Conservation (phyloP, 495 filamentous ascomycete genomes). For the Aspergillus cristatus region DNA sequence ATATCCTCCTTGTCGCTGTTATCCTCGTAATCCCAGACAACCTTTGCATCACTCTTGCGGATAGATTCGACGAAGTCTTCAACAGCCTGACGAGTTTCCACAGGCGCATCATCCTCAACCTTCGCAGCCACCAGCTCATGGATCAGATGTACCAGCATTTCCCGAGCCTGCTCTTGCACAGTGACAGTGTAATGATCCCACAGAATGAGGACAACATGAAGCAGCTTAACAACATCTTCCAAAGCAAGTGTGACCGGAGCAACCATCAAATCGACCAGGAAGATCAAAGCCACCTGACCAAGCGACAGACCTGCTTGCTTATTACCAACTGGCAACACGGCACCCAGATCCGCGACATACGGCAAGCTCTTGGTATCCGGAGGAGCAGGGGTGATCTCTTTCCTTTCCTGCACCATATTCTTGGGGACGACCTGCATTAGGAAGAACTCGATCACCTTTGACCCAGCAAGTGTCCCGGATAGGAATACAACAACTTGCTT, state of each 20-base stretch:
- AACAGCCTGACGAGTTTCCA: conserved; percentile 59
- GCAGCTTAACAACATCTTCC: conserved; percentile 70
- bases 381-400: conserved; percentile 60
- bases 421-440: conserved; percentile 81
- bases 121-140: conserved; percentile 92
- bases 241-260: conserved; percentile 69
- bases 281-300: conserved; percentile 85
- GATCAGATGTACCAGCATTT: conserved; percentile 96
- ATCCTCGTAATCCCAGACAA: conserved; percentile 92
- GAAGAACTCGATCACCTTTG: conserved; percentile 90
- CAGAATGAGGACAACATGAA: conserved; percentile 86
- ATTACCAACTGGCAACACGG: conserved; percentile 73
- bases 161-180: conserved; percentile 90
- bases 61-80: conserved; percentile 89
- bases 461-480: conserved; percentile 80
- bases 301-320: conserved; percentile 87
- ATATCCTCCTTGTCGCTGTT: conserved; percentile 63
- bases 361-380: conserved; percentile 67
- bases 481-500: conserved; percentile 97
- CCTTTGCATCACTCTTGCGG: conserved; percentile 70
- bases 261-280: conserved; percentile 93
- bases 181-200: conserved; percentile 97
- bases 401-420: conserved; percentile 82
- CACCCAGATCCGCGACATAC: conserved; percentile 77
- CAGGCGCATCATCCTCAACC: conserved; percentile 62